Evolutionary conservation across 164 flowering plant genomes (phyloP).

Genomic region (Chimonanthus praecox): DNA sequence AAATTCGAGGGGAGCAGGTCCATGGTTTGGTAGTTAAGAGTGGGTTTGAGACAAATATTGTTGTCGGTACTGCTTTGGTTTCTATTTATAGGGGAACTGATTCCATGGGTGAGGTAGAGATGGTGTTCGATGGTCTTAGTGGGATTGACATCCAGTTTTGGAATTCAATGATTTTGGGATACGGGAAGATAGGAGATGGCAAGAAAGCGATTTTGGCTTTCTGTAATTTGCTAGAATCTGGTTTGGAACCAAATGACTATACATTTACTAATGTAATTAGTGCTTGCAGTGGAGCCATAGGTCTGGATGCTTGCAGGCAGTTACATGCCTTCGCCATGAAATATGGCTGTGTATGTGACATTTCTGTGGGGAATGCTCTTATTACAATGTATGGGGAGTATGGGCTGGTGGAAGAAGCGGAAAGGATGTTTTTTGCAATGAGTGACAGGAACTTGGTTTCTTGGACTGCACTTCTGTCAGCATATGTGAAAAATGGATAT

Average conservation of each 20-base stretch:
- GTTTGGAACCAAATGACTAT: constrained; percentile 28
- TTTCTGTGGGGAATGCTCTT: constrained; percentile 27
- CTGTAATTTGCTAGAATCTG: constrained; percentile 15
- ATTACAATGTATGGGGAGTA: constrained; percentile 27
- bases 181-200: constrained; percentile 21
- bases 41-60: constrained; percentile 25
- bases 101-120: constrained; percentile 21
- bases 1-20: constrained; percentile 21
- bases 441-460: constrained; percentile 26
- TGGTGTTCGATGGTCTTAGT: constrained; percentile 15
- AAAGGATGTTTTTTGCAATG: constrained; percentile 22
- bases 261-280: constrained; percentile 30
- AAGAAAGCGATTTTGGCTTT: constrained; percentile 20
- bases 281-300: constrained; percentile 14
- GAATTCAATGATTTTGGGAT: constrained; percentile 31
- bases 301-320: constrained; percentile 20
- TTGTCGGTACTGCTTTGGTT: constrained; percentile 28
- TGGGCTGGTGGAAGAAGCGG: constrained; percentile 28
- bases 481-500: constrained; percentile 21
- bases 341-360: constrained; percentile 12
- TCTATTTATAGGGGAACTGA: constrained; percentile 28
- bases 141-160: constrained; percentile 25
- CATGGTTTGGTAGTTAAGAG: constrained; percentile 27
- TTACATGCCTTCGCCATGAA: constrained; percentile 26
- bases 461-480: constrained; percentile 38